Base-by-base conservation (phyloP, 345 rosid genomes). In the Hibiscus mutabilis region DNA sequence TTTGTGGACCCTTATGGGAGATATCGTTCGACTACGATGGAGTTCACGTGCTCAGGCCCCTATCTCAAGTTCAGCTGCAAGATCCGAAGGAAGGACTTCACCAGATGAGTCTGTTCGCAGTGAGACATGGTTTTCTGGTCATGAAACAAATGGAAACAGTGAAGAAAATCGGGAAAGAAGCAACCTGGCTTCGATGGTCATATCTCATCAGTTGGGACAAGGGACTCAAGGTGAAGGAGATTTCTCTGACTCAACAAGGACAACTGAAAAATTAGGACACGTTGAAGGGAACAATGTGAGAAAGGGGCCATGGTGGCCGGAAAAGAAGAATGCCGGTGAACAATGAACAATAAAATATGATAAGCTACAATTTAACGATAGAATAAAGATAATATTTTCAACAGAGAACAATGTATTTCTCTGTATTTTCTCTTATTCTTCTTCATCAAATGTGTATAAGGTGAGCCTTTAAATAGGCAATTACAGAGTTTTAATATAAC, bases 71-170 rank as follows among this genome's bases (percentile, higher is more conserved):
- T 84, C 92, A 68, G 79, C 81, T 78, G 67, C 74, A 59, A 84
- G 66, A 71, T 83, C 86, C 2, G 81, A 82, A 59, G 84, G 77
- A 77, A 92, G 84, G 83, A 82, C 80, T 85, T 83, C 86, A 22
- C 81, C 96, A 33, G 76, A 75, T 76, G 96, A 83, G 74, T 90
- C 97, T 69, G 80, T 74, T 70, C 75, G 84, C 44, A 88, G 86
- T 67, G 97, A 85, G 58, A 75, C 91, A 44, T 90, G 92, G 92
- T 89, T 95, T 82, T 95, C 97, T 75, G 97, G 96, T 46, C 93
- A 42, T 79, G 99, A 89, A 71, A 87, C 76, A 40, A 90, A 81
- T 10, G 93, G 87, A 65, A 89, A 74, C 60, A 80, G 73, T 71
- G 92, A 86, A 27, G 86, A 86, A 66, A 85, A 79, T 69, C 70